phyloP scores from a whole-genome alignment of 169 alveolate genomes.

The Plasmodium sp. region DNA sequence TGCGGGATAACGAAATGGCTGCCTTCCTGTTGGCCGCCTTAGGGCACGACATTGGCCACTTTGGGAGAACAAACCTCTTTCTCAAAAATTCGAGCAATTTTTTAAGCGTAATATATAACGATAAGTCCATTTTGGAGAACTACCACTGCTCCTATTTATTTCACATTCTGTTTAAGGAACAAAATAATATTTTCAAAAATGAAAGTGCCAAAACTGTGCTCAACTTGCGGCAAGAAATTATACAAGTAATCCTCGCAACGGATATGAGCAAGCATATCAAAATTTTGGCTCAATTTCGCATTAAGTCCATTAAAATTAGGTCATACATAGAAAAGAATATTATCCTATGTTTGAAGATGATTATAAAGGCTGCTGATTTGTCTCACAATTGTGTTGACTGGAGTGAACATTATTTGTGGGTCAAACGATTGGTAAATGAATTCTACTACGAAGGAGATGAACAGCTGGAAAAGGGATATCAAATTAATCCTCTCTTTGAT shows the following conservation, averaged over 20 bases:
- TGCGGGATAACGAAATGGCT: conserved; percentile 74
- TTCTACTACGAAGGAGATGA: conserved; percentile 94
- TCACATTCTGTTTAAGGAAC: conserved; percentile 76
- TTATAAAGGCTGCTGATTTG: conserved; percentile 94
- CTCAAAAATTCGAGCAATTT: conserved; percentile 85
- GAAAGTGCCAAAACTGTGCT: conserved; percentile 32
- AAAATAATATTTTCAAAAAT: conserved; percentile 78
- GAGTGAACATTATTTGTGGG: conserved; percentile 91
- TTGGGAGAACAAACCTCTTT: conserved; percentile 90
- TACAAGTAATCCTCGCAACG: conserved; percentile 93
- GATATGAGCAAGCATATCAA: conserved; percentile 95
- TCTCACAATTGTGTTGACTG: conserved; percentile 91
- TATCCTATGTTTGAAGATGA: conserved; percentile 80
- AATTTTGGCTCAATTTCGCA: conserved; percentile 89
- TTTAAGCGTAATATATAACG: conserved; percentile 93
- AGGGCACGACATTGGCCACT: conserved; percentile 95
- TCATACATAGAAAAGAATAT: conserved; percentile 80
- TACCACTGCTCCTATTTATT: conserved; percentile 93
- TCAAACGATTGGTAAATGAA: conserved; percentile 88
- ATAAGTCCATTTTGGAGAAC: conserved; percentile 93
- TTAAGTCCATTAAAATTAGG: conserved; percentile 81
- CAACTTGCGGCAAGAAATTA: conserved; percentile 87
- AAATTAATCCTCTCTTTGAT: conserved; percentile 95
- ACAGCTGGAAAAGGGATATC: conserved; percentile 90
- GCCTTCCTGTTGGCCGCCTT: conserved; percentile 89